Conservation (phyloP, 306 rosid genomes). For the Casuarina cunninghamiana region DNA sequence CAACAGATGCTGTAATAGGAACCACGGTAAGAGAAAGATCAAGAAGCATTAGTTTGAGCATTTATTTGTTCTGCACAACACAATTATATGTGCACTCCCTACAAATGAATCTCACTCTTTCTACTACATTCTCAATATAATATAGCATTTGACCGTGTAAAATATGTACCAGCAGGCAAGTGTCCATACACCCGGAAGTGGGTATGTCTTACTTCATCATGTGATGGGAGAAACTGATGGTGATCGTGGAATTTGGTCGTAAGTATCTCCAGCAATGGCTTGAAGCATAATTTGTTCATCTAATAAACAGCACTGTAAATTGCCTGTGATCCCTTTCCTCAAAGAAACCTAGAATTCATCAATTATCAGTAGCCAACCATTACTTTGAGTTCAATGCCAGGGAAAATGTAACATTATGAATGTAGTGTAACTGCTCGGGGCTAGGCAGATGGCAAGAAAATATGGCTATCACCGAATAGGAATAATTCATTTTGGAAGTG, state of each 20-base stretch:
- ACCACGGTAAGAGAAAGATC: conserved; percentile 53
- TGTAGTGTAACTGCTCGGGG: neutral
- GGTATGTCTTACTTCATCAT: conserved; percentile 94
- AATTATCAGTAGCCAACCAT: conserved; percentile 12
- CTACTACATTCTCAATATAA: conserved; percentile 9
- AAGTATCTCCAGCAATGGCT: conserved; percentile 50
- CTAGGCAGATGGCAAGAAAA: neutral
- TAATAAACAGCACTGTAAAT: conserved; percentile 25
- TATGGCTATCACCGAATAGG: neutral
- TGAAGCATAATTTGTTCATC: conserved; percentile 31
- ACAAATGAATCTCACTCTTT: neutral
- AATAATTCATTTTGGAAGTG: neutral
- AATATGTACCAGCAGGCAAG: conserved; percentile 58
- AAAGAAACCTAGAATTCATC: conserved; percentile 12
- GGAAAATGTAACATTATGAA: conserved; percentile 10
- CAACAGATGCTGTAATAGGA: conserved; percentile 92
- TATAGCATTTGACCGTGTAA: neutral
- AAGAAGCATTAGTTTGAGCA: conserved; percentile 6
- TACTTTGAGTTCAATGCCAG: neutral
- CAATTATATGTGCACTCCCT: neutral
- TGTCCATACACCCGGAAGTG: conserved; percentile 92
- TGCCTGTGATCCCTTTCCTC: conserved; percentile 25
- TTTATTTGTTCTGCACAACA: neutral
- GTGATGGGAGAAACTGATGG: conserved; percentile 99
- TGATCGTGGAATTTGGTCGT: conserved; percentile 94